Evolutionary conservation across 2,329 filamentous ascomycete genomes (phyloP), one percentile per base, ranked within the genome.

Genomic region (Aureobasidium uvarum): DNA sequence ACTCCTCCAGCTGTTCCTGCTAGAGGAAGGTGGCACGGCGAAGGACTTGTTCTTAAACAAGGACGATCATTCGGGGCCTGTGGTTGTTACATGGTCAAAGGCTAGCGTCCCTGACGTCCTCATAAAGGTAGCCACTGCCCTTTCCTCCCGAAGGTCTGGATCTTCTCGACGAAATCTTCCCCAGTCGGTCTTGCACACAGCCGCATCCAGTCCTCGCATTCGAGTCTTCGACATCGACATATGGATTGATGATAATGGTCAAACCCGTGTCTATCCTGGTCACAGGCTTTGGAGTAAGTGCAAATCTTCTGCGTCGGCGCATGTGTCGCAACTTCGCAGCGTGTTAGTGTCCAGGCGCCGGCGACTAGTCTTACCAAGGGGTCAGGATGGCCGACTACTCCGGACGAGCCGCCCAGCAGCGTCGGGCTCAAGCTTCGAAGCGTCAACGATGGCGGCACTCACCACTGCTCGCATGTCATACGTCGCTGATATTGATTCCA

Each of bases 261-360:
- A 87, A 60, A 64, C 33, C 54, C 16, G 70, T 78, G 63, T 77
- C 74, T 66, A 77, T 81, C 52, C 71, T 81, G 11, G 74, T 81
- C 18, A 81, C 78, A 10, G 79, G 79, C 20, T 81, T 81, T 69
- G 79, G 77, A 54, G 78, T 78, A 73, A 67, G 76, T 71, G 31
- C 55, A n/a, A 14, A 48, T 20, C 43, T 48, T 23, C 50, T 58
- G 23, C n/a, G 41, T 55, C 43, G 48, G 60, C 52, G 20, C 11
- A 20, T 28, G 6, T 20, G 38, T 63, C 48, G 60, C 38, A 23
- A 8, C 14, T 41, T 52, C 7, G 13, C 25, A 41, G 13, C 8
- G n/a, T 54, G 36, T 25, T 14, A 7, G 48, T n/a, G 60, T 16
- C 38, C 6, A 20, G 55, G 20, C 8, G n/a, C 20, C 5, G 2